A percentile compares a stretch with the other conserved stretches of the same genome.
Conservation (phyloP, 2,329 filamentous ascomycete genomes). For the Myriosclerotinia duriaeana region DNA sequence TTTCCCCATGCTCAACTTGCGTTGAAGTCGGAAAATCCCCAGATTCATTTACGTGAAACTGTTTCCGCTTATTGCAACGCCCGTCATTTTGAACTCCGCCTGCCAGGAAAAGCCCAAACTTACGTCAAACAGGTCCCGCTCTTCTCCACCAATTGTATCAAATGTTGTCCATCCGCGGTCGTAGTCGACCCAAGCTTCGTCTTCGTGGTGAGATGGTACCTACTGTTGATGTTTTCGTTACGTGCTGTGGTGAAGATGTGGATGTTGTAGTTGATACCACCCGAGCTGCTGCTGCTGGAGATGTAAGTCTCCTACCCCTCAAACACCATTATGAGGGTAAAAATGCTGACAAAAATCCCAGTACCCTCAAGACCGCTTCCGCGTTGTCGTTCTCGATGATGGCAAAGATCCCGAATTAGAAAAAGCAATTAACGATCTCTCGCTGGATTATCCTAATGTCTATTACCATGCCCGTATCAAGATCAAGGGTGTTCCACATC, state of each 20-base stretch:
- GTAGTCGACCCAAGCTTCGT: conserved; percentile 53
- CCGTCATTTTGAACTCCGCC: not conserved
- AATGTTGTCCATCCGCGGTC: conserved; percentile 56
- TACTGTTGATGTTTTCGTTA: conserved; percentile 57
- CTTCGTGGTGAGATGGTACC: conserved; percentile 43
- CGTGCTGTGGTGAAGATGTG: conserved; percentile 57
- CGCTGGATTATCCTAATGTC: conserved; percentile 45
- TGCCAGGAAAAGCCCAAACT: conserved; percentile 6
- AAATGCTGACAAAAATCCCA: not conserved
- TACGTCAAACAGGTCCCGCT: conserved; percentile 46
- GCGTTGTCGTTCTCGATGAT: conserved; percentile 58
- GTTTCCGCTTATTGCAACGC: not conserved
- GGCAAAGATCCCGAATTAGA: conserved; percentile 48
- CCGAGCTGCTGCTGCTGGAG: conserved; percentile 54
- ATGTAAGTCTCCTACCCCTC: conserved; percentile 37
- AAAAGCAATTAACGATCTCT: conserved; percentile 43
- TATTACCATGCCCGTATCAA: conserved; percentile 49
- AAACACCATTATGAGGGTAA: not conserved
- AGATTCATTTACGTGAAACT: not conserved
- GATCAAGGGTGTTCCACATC: conserved; percentile 43
- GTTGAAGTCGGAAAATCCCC: not conserved
- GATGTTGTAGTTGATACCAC: conserved; percentile 49
- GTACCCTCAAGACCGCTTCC: conserved; percentile 53
- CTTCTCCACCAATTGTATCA: conserved; percentile 59
- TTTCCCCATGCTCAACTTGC: not conserved